Conservation (phyloP, 352 stramenopile species). For the Saprolegnia parasitica region DNA sequence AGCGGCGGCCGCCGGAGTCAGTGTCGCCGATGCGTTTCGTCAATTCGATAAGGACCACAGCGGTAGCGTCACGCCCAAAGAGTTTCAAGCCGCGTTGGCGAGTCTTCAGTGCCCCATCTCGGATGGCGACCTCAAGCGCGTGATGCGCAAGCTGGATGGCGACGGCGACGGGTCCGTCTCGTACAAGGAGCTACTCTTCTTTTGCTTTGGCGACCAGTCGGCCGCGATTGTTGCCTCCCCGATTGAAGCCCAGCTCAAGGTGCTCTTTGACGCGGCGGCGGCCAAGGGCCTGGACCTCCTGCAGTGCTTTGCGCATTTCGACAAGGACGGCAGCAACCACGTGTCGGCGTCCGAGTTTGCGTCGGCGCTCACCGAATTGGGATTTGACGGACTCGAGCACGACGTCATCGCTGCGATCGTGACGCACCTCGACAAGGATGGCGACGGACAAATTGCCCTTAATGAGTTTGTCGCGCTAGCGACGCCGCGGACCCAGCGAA, state of each 20-base stretch:
- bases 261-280: slow-evolving; percentile 41
- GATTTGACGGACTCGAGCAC: slow-evolving; percentile 33
- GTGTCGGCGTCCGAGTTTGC: slow-evolving; percentile 33
- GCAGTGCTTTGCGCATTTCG: slow-evolving; percentile 76
- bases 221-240: slow-evolving; percentile 3
- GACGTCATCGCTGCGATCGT: slow-evolving; percentile 27
- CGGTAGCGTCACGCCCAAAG: slow-evolving; percentile 45
- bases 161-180: slow-evolving; percentile 60
- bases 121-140: slow-evolving; percentile 31
- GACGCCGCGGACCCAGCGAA: background rate
- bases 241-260: slow-evolving; percentile 31
- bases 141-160: slow-evolving; percentile 49
- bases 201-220: slow-evolving; percentile 31
- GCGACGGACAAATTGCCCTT: slow-evolving; percentile 32
- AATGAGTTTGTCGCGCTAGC: slow-evolving; percentile 36
- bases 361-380: slow-evolving; percentile 34
- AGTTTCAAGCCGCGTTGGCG: slow-evolving; percentile 56
- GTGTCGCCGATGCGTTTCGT: slow-evolving; percentile 59
- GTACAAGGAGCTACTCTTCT: slow-evolving; percentile 54
- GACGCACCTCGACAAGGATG: slow-evolving; percentile 33
- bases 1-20: slow-evolving; percentile 44
- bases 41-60: slow-evolving; percentile 68
- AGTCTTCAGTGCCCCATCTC: slow-evolving; percentile 38
- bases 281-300: slow-evolving; percentile 49
- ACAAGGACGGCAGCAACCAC: slow-evolving; percentile 60